Evolutionary conservation across 768 basidiomycete genomes (phyloP).

Genomic region (Amanita brunnescens): DNA sequence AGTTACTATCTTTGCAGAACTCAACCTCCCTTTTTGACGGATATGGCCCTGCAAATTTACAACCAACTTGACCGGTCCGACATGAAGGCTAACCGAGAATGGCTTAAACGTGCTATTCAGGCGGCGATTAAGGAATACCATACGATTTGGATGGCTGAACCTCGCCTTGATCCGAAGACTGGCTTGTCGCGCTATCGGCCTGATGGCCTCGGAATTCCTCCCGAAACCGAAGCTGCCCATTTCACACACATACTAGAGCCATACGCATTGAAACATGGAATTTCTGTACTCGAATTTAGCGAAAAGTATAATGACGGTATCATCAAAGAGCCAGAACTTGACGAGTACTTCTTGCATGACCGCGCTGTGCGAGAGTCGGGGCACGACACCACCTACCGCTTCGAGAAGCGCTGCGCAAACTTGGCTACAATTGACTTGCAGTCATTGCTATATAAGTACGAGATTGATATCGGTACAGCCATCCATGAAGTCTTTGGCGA

Average conservation of each 20-base stretch:
- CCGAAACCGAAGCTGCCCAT: constrained; percentile 97
- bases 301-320: constrained; percentile 87
- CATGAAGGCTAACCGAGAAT: constrained; percentile 68
- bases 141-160: constrained; percentile 92
- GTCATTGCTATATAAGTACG: constrained; percentile 95
- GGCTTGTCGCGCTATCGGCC: constrained; percentile 93
- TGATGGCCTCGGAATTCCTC: constrained; percentile 91
- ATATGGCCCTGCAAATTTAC: constrained; percentile 97
- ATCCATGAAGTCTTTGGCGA: constrained; percentile 95
- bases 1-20: constrained; percentile 93
- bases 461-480: constrained; percentile 96
- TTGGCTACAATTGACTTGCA: constrained; percentile 95
- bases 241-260: constrained; percentile 98
- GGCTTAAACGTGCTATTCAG: constrained; percentile 94
- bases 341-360: constrained; percentile 97
- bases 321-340: constrained; percentile 78
- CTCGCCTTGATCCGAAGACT: constrained; percentile 89
- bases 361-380: constrained; percentile 94
- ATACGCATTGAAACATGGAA: constrained; percentile 83
- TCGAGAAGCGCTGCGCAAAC: constrained; percentile 96
- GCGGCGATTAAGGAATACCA: constrained; percentile 99
- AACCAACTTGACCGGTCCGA: constrained; percentile 89
- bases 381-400: constrained; percentile 93
- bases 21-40: constrained; percentile 97
- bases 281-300: constrained; percentile 93